Evolutionary conservation across 2,329 filamentous ascomycete genomes (phyloP).

Genomic region (Aspergillus tamarii): DNA sequence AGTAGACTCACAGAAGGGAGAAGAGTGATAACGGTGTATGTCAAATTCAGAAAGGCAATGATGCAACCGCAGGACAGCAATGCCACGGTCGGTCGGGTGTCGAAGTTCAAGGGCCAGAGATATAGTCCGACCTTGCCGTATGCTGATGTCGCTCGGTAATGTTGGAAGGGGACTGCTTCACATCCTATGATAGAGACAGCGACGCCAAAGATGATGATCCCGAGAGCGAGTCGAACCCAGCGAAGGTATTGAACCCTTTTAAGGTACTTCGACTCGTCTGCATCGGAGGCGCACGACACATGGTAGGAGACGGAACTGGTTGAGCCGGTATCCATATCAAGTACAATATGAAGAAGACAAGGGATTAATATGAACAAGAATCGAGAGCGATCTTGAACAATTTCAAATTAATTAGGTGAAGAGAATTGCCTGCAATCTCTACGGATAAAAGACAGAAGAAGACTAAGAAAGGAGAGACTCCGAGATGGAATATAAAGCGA

Average conservation of each 20-base stretch:
- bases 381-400: neutral
- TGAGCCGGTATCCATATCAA: conserved; percentile 31
- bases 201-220: conserved; percentile 32
- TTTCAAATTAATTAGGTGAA: neutral
- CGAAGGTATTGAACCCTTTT: conserved; percentile 37
- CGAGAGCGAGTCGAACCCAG: conserved; percentile 38
- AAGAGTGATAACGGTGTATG: conserved; percentile 37
- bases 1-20: conserved; percentile 39
- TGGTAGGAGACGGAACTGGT: conserved; percentile 28
- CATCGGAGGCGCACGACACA: conserved; percentile 38
- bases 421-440: neutral
- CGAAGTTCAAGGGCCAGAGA: conserved; percentile 48
- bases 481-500: neutral
- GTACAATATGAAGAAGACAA: neutral
- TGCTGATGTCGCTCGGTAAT: conserved; percentile 42
- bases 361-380: neutral
- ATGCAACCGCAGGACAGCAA: conserved; percentile 42
- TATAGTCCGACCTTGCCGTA: conserved; percentile 38
- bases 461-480: neutral
- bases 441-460: neutral
- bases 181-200: conserved; percentile 39
- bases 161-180: conserved; percentile 42
- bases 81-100: conserved; percentile 44
- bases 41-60: conserved; percentile 34
- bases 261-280: conserved; percentile 42